Conservation (phyloP, 2,329 filamentous ascomycete genomes). For the Escovopsis weberi region DNA sequence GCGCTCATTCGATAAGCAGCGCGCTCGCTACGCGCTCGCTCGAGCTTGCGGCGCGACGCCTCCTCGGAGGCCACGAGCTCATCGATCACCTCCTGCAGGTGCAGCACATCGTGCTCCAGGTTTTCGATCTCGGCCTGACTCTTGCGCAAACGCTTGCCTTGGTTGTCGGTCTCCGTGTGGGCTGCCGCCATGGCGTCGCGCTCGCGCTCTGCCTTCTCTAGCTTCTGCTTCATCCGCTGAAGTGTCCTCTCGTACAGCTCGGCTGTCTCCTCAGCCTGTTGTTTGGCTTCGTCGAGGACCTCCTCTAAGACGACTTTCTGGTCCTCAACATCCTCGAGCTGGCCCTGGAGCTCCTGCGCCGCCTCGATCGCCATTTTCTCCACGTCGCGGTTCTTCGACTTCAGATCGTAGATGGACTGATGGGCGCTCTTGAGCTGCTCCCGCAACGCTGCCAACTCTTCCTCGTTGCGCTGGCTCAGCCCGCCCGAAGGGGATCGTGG, state of each 20-base stretch:
- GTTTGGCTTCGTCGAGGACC: conserved; percentile 40
- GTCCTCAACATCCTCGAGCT: conserved; percentile 43
- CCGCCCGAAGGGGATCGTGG: conserved; percentile 26
- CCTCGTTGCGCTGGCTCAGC: neutral
- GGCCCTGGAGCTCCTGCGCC: conserved; percentile 34
- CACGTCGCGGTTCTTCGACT: conserved; percentile 33
- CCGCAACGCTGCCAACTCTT: conserved; percentile 44
- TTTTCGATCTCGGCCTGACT: conserved; percentile 51
- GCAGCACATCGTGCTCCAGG: conserved; percentile 56
- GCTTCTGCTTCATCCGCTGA: conserved; percentile 30
- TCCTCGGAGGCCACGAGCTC: conserved; percentile 40
- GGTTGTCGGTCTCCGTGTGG: conserved; percentile 30
- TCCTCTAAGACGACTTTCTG: conserved; percentile 43
- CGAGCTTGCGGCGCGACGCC: conserved; percentile 51
- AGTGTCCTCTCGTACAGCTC: conserved; percentile 29
- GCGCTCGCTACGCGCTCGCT: conserved; percentile 53
- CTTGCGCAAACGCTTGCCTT: conserved; percentile 45
- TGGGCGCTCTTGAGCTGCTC: conserved; percentile 46
- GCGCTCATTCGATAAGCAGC: conserved; percentile 38
- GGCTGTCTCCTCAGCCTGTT: conserved; percentile 33
- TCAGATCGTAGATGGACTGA: conserved; percentile 41
- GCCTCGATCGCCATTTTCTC: conserved; percentile 30
- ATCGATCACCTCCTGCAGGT: conserved; percentile 53
- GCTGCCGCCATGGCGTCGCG: conserved; percentile 21
- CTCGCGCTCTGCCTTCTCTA: conserved; percentile 36